Evolutionary conservation across 2,329 filamentous ascomycete species (phyloP), one percentile per base, ranked within the genome.

Genomic region (Trichoderma cornu-damae): DNA sequence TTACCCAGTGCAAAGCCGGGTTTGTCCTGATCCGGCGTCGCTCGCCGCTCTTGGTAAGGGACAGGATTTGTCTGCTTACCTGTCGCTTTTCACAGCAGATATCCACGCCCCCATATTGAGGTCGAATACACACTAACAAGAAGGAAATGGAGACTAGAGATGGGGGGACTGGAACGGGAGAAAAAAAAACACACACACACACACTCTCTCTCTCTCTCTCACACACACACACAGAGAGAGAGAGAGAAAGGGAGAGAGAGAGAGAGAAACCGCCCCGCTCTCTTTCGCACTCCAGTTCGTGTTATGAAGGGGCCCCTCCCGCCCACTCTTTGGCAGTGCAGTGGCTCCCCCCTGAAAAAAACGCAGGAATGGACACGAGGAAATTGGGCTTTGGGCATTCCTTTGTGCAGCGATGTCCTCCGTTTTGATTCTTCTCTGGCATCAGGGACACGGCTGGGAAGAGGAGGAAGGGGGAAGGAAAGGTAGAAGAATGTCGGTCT

Each of bases 401-500:
- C n/a, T n/a, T n/a, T n/a, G 30, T 22, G 14, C 20, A n/a, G n/a
- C n/a, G n/a, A n/a, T n/a, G n/a, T n/a, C 14, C 28, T 18, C 24
- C 7, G 22, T 14, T 28, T 14, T 44, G 20, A 11, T n/a, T 35
- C 22, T 28, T 20, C 30, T 28, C 38, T 35, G 22, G 40, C 40
- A 28, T 37, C 32, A 14, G 22, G 22, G 30, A 32, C 30, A 18
- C 20, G 30, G 48, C 12, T 52, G 26, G 20, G 49, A 44, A 35
- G 7, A 40, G 16, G 52, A 32, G 42, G 42, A 34, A 22, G 11
- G 24, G n/a, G n/a, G n/a, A n/a, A n/a, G n/a, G n/a, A n/a, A n/a
- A n/a, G n/a, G n/a, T n/a, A n/a, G n/a, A 11, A 46, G 52, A 55
- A 55, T 55, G 52, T 55, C 52, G 52, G 52, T 55, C 52, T 55